Evolutionary conservation across 2,329 filamentous ascomycete genomes (phyloP), one percentile per base, ranked within the genome.

Genomic region (Xylaria polymorpha): DNA sequence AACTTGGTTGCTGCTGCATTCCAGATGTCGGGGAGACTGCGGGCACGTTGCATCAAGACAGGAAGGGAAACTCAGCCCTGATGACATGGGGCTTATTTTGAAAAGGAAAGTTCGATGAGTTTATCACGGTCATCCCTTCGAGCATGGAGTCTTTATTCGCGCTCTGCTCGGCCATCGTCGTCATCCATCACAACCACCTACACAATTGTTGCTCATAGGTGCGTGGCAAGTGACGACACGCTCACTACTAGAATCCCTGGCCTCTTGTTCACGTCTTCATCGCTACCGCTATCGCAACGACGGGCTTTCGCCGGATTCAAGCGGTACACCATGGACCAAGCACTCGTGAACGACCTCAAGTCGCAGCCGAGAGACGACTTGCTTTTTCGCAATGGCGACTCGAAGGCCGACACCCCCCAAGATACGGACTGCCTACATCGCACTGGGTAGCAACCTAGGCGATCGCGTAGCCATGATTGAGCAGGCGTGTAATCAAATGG

Each of bases 371-470:
- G 69, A 37, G 70, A 74, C 53, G 70, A 65, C 22, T 50, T 64
- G 22, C 56, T 72, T 18, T 68, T 69, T 48, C 63, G 57, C 43
- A 68, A 61, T 74, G 76, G 64, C 73, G 72, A 57, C 77, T 77
- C 64, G 74, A 77, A 53, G 29, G 71, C 68, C 67, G 69, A 64
- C 59, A 59, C 48, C 41, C 41, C 46, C 75, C 55, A 74, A 75
- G 61, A 77, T 77, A 73, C 82, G 80, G 73, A 85, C 81, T 53
- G 94, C 92, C 0, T 97, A 93, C 79, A 89, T 99, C 75, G 96
- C 95, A 8, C 84, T 99, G 7, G 96, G 96, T 0, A 97, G 94
- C 82, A 99, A 99, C 80, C 81, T 98, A 61, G 95, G 94, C 4
- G 91, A 98, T 78, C 90, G 94, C 50, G 86, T 97, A 61, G 87